Evolutionary conservation across 2,329 filamentous ascomycete genomes (phyloP).

Genomic region (Trichocomaceae sp.): DNA sequence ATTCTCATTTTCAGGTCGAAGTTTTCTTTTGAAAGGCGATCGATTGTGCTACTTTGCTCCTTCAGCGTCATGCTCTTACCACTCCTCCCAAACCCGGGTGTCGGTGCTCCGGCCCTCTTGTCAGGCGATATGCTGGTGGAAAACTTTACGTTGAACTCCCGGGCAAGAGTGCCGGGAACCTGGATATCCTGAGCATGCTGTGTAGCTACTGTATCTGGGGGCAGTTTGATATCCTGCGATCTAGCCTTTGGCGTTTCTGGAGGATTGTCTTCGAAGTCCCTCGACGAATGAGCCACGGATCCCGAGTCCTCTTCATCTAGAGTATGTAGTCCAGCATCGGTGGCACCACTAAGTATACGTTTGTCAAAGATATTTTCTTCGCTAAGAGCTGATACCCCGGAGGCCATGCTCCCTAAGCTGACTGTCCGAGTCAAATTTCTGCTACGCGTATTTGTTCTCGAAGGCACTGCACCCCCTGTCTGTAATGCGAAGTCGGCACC

Average conservation of each 20-base stretch:
- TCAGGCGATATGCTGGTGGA: conserved; percentile 54
- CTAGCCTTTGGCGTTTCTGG: conserved; percentile 66
- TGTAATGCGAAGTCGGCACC: conserved; percentile 76
- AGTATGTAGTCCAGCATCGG: conserved; percentile 47
- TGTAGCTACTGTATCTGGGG: conserved; percentile 81
- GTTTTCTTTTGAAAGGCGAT: conserved; percentile 93
- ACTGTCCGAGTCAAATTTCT: conserved; percentile 62
- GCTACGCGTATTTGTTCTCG: conserved; percentile 18
- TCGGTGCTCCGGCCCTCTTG: conserved; percentile 49
- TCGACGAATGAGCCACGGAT: conserved; percentile 32
- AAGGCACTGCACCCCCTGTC: conserved; percentile 62
- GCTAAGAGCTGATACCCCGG: conserved; percentile 56
- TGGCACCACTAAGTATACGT: conserved; percentile 32
- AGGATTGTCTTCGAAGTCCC: conserved; percentile 36
- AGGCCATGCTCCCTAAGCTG: conserved; percentile 85
- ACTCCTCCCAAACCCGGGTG: conserved; percentile 46
- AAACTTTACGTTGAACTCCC: conserved; percentile 72
- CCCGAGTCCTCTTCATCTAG: conserved; percentile 54
- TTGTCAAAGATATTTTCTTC: conserved; percentile 42
- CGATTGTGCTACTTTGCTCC: conserved; percentile 95
- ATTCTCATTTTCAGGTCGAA: conserved; percentile 97
- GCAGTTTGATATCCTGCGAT: conserved; percentile 52
- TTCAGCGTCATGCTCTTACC: conserved; percentile 79
- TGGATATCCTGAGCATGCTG: conserved; percentile 85
- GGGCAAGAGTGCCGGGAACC: conserved; percentile 79